Evolutionary conservation across 495 filamentous ascomycete genomes (phyloP).

Genomic region (Tetracladium setigerum): DNA sequence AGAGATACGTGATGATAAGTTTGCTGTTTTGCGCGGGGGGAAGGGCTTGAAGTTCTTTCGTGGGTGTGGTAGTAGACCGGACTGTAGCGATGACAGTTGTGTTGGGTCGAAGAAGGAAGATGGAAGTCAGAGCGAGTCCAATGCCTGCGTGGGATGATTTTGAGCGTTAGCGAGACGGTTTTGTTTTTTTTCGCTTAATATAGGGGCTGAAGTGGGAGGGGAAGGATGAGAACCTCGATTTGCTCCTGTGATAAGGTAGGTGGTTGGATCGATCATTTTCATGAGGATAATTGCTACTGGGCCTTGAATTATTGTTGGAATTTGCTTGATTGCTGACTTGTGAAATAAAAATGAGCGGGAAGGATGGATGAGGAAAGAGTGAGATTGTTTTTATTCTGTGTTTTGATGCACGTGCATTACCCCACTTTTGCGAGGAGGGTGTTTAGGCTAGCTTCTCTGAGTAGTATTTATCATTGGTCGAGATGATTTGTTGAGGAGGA

Average conservation of each 20-base stretch:
- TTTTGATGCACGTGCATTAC: no score
- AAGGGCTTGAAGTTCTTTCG: slow-evolving; percentile 4
- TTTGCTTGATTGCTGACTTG: no score
- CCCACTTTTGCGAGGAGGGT: no score
- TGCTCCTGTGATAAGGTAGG: slow-evolving; percentile 16
- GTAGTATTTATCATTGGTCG: no score
- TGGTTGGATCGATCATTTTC: slow-evolving; percentile 6
- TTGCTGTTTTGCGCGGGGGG: slow-evolving; percentile 3
- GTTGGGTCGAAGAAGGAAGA: slow-evolving; percentile 10
- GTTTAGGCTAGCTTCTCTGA: no score
- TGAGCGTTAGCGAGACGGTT: neutral
- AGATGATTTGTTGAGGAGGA: no score
- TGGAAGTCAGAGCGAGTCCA: slow-evolving; percentile 6
- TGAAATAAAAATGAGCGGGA: no score
- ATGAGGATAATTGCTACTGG: no score
- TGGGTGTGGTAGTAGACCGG: neutral
- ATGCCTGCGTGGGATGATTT: slow-evolving; percentile 10
- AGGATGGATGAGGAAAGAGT: no score
- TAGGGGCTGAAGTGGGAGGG: slow-evolving; percentile 7
- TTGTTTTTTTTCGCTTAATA: neutral
- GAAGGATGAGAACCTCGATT: slow-evolving; percentile 14
- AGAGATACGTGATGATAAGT: slow-evolving; percentile 3
- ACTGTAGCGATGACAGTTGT: slow-evolving; percentile 18
- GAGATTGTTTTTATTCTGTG: no score
- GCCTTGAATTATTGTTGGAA: no score